phyloP scores from a whole-genome alignment of 495 filamentous ascomycete genomes.

The Penicillium canescens region DNA sequence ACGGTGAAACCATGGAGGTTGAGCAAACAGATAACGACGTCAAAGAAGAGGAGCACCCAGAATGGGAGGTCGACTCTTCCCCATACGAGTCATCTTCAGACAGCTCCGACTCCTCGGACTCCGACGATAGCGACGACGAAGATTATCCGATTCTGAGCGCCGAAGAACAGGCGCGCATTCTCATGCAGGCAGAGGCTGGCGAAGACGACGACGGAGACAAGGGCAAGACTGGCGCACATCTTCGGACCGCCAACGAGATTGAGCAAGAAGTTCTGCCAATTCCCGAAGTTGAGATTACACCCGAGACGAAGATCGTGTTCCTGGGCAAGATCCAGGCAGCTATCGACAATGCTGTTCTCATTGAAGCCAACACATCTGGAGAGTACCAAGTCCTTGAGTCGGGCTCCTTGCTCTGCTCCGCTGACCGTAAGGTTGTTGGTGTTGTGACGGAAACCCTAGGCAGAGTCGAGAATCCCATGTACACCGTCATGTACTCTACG shows the following conservation, averaged over 20 bases:
- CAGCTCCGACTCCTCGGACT: constrained; percentile 49
- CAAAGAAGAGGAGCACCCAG: constrained; percentile 63
- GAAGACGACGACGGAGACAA: constrained; percentile 70
- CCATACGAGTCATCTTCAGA: constrained; percentile 59
- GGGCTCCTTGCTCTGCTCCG: constrained; percentile 81
- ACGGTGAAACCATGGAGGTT: constrained; percentile 37
- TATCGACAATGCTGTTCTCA: constrained; percentile 73
- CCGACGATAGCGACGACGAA: constrained; percentile 68
- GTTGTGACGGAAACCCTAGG: constrained; percentile 80
- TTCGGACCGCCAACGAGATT: constrained; percentile 75
- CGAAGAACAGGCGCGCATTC: constrained; percentile 74
- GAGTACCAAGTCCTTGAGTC: constrained; percentile 80
- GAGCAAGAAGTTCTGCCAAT: constrained; percentile 66
- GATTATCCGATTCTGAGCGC: constrained; percentile 70
- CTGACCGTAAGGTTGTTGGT: constrained; percentile 72
- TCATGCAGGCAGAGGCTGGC: constrained; percentile 73
- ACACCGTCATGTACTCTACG: constrained; percentile 70
- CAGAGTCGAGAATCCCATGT: constrained; percentile 77
- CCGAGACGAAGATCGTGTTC: constrained; percentile 70
- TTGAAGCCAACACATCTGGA: constrained; percentile 76
- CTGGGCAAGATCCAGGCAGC: constrained; percentile 72
- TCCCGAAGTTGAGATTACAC: constrained; percentile 70
- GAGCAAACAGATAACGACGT: constrained; percentile 13
- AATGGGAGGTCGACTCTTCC: constrained; percentile 70
- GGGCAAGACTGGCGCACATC: constrained; percentile 42